phyloP scores from a whole-genome alignment of 345 rosid genomes.

The Murraya paniculata region DNA sequence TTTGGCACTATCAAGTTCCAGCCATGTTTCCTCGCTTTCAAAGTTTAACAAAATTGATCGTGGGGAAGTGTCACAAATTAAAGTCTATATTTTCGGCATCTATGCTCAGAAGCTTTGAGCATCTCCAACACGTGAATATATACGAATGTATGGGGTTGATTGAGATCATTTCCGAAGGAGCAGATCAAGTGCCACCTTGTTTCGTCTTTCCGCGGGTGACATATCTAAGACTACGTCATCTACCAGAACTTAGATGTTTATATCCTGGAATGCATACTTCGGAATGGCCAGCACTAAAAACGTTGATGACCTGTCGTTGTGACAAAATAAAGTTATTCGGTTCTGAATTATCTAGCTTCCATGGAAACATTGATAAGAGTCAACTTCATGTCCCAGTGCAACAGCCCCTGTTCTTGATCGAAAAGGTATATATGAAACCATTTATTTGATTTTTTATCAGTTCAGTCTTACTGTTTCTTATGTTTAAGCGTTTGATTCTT shows the following conservation, averaged over 20 bases:
- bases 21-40: neutral
- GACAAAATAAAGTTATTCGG: too few relatives aligned
- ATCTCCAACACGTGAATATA: neutral
- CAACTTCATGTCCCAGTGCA: neutral
- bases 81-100: neutral
- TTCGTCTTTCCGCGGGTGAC: too few relatives aligned
- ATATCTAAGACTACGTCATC: rapidly evolving
- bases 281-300: too few relatives aligned
- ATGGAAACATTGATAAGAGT: too few relatives aligned
- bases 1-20: too few relatives aligned
- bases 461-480: too few relatives aligned
- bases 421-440: conserved; percentile 8
- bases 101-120: neutral
- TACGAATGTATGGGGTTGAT: neutral
- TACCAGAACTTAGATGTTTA: too few relatives aligned
- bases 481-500: too few relatives aligned
- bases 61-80: neutral
- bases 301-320: too few relatives aligned
- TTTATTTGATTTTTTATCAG: too few relatives aligned
- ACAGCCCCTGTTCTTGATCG: neutral
- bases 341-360: too few relatives aligned
- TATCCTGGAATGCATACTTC: too few relatives aligned
- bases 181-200: neutral
- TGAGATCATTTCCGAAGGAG: conserved; percentile 4
- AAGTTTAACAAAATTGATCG: neutral